A percentile compares a stretch with the other conserved stretches of the same genome.
phyloP scores from a whole-genome alignment of 257 asterid species.

The Petrea volubilis region DNA sequence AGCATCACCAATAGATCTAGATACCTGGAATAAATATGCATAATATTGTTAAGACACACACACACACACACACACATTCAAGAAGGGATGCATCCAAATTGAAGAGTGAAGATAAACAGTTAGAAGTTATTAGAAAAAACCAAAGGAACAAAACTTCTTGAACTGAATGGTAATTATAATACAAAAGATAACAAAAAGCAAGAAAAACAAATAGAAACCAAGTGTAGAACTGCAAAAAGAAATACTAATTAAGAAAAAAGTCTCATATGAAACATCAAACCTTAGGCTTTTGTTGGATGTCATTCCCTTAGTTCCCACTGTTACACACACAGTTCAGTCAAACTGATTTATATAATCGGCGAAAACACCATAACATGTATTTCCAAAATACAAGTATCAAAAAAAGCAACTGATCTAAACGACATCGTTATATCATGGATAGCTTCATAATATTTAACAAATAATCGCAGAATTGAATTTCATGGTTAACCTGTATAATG shows the following conservation, averaged over 20 bases:
- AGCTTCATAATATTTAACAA: background rate
- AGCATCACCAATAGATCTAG: slow-evolving; percentile 82
- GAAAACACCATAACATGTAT: background rate
- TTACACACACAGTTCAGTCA: background rate
- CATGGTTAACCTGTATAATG: slow-evolving; percentile 71
- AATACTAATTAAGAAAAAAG: background rate
- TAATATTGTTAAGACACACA: background rate
- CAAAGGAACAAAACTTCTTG: background rate
- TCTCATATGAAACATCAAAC: background rate
- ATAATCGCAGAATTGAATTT: too few species aligned
- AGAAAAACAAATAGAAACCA: too few species aligned
- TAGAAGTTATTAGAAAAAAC: background rate
- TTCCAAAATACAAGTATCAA: background rate
- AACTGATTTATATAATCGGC: background rate
- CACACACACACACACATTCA: background rate
- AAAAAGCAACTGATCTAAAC: background rate
- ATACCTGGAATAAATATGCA: slow-evolving; percentile 41
- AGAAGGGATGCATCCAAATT: background rate
- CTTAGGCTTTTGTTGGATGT: background rate
- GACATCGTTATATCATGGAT: background rate
- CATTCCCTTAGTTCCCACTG: background rate
- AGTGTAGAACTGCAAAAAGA: background rate
- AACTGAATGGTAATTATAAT: background rate
- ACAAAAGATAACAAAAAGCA: too few species aligned
- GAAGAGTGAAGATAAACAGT: background rate